Conservation (phyloP, 192 early-diverging fungal species). For the Rhizophagus clarus region DNA sequence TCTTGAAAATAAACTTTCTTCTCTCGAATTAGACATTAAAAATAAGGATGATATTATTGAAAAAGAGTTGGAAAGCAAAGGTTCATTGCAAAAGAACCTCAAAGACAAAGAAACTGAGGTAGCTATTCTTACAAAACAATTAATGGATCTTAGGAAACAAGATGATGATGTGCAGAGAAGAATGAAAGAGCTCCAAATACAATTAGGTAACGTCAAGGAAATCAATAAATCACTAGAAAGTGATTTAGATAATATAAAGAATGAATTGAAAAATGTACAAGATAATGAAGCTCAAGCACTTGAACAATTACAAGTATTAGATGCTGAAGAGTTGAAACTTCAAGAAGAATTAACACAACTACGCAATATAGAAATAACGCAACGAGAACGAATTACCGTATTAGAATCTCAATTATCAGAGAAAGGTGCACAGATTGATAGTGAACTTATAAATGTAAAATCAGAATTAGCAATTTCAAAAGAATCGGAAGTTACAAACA, state of each 20-base stretch:
- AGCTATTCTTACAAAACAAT: neutral
- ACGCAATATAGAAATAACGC: neutral
- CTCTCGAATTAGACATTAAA: slow-evolving; percentile 7
- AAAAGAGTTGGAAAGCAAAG: neutral
- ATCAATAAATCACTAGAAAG: neutral
- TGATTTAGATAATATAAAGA: neutral
- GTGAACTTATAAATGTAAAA: slow-evolving; percentile 2
- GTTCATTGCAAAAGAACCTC: neutral
- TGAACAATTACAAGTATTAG: neutral
- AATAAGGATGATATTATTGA: slow-evolving; percentile 1
- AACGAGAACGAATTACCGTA: slow-evolving; percentile 4
- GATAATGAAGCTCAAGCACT: neutral
- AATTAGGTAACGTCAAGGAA: neutral
- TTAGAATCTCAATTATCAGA: slow-evolving; percentile 5
- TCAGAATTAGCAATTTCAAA: neutral
- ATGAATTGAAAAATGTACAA: slow-evolving; percentile 8
- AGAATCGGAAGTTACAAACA: slow-evolving; percentile 2
- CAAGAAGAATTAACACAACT: neutral
- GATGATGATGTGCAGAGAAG: neutral
- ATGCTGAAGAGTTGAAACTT: neutral
- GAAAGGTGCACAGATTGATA: neutral
- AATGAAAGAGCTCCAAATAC: neutral
- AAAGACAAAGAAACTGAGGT: neutral
- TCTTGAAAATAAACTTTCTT: neutral
- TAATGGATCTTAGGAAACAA: neutral